phyloP scores from a whole-genome alignment of 2,329 filamentous ascomycete genomes.

The Aureobasidium sp. region DNA sequence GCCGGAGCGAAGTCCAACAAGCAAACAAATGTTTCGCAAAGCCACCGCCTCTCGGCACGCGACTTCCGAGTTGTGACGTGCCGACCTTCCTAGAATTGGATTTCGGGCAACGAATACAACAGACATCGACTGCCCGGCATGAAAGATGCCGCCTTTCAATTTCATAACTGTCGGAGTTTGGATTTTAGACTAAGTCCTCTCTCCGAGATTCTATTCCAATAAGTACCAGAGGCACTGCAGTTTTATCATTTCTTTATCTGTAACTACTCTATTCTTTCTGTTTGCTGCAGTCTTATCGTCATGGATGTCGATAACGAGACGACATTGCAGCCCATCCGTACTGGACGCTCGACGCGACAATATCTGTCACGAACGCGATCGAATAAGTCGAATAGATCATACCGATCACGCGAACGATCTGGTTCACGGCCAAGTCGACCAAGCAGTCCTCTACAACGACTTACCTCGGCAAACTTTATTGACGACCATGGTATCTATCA shows the following conservation, averaged over 20 bases:
- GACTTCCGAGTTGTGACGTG: slow-evolving; percentile 6
- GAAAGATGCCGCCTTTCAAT: not conserved
- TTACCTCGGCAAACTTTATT: slow-evolving; percentile 25
- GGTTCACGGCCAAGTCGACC: slow-evolving; percentile 15
- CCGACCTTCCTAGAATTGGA: not conserved
- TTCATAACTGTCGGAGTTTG: not conserved
- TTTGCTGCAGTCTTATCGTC: not conserved
- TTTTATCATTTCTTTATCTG: not conserved
- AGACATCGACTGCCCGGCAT: not conserved
- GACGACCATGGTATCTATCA: slow-evolving; percentile 26
- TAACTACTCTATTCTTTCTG: not conserved
- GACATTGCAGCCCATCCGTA: slow-evolving; percentile 10
- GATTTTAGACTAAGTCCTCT: not conserved
- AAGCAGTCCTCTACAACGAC: slow-evolving; percentile 17
- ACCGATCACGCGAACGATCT: slow-evolving; percentile 13
- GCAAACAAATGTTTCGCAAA: slow-evolving; percentile 3
- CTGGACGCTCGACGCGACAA: slow-evolving; percentile 6
- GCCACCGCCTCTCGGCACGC: slow-evolving; percentile 25
- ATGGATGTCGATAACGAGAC: slow-evolving; percentile 8
- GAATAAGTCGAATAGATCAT: not conserved
- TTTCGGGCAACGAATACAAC: not conserved
- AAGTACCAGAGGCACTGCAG: not conserved
- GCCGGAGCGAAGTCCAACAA: not conserved
- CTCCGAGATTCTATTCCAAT: not conserved
- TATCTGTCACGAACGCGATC: not conserved